These are phyloP conservation scores for Cordyceps pruinosa DNA, from an alignment of 2,329 filamentous ascomycete species.

Conservation along the genomic window DNA sequence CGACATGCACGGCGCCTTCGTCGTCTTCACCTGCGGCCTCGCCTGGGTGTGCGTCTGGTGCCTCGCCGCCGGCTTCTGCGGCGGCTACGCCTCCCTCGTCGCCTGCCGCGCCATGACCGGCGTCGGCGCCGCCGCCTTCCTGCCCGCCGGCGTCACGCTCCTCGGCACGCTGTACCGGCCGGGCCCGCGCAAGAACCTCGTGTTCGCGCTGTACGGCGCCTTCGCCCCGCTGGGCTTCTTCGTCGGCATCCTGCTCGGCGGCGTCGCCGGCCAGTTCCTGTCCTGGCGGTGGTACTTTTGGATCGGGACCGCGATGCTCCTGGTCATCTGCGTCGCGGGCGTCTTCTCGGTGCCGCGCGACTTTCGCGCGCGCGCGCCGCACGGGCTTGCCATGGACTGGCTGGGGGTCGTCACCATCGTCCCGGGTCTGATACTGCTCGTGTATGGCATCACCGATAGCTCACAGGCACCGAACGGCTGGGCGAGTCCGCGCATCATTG, in stretches of 20 bases:
- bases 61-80: slow-evolving; percentile 58
- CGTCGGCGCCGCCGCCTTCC: slow-evolving; percentile 58
- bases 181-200: slow-evolving; percentile 61
- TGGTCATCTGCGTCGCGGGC: slow-evolving; percentile 31
- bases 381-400: slow-evolving; percentile 43
- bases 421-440: slow-evolving; percentile 54
- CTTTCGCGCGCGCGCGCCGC: neutral
- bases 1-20: slow-evolving; percentile 53
- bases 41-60: slow-evolving; percentile 59
- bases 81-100: slow-evolving; percentile 58
- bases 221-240: slow-evolving; percentile 50
- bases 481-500: slow-evolving; percentile 57
- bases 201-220: slow-evolving; percentile 52
- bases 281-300: slow-evolving; percentile 64
- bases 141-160: slow-evolving; percentile 62
- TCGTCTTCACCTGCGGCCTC: slow-evolving; percentile 48
- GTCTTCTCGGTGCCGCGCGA: neutral
- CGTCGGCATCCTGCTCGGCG: slow-evolving; percentile 58
- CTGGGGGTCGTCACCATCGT: slow-evolving; percentile 47
- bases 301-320: slow-evolving; percentile 41
- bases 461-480: slow-evolving; percentile 55
- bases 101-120: slow-evolving; percentile 63
- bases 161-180: slow-evolving; percentile 59
- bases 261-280: slow-evolving; percentile 51
- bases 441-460: slow-evolving; percentile 62